Evolutionary conservation across 2,329 filamentous ascomycete genomes (phyloP).

Genomic region (Fusarium musae): DNA sequence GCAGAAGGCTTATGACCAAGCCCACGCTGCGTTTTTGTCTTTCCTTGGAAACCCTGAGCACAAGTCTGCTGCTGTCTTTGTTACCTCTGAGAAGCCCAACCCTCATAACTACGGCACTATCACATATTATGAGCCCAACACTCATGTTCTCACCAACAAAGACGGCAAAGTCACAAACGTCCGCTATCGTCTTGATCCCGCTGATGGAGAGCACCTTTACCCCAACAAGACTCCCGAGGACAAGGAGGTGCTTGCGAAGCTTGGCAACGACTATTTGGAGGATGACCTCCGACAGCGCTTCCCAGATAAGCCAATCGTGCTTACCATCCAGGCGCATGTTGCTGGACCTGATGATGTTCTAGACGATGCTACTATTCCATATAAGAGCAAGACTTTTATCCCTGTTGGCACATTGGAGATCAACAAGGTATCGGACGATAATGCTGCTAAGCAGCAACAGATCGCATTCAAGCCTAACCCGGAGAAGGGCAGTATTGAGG

Average conservation of each 20-base stretch:
- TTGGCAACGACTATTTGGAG: conserved; percentile 15
- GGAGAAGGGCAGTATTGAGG: conserved; percentile 12
- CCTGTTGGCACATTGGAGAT: conserved; percentile 12
- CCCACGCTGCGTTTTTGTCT: neutral
- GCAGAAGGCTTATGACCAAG: neutral
- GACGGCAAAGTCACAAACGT: conserved; percentile 12
- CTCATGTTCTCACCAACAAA: conserved; percentile 19
- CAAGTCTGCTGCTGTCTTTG: conserved; percentile 2
- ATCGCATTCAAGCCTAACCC: conserved; percentile 13
- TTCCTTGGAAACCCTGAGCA: neutral
- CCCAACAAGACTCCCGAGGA: neutral
- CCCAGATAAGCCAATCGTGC: conserved; percentile 18
- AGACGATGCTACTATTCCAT: conserved; percentile 13
- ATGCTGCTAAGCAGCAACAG: conserved; percentile 3
- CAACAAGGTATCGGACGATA: conserved; percentile 17
- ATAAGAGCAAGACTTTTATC: neutral
- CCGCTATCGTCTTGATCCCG: conserved; percentile 13
- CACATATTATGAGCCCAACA: conserved; percentile 30
- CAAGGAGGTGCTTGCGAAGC: neutral
- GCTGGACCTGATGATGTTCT: conserved; percentile 1
- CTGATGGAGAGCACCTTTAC: conserved; percentile 16
- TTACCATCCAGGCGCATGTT: conserved; percentile 24
- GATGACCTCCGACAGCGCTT: conserved; percentile 14
- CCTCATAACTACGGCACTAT: conserved; percentile 25
- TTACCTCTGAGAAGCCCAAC: conserved; percentile 18